These are phyloP conservation scores for Zasmidium citrigriseum DNA, from an alignment of 2,329 filamentous ascomycete genomes.

Conservation along the genomic window DNA sequence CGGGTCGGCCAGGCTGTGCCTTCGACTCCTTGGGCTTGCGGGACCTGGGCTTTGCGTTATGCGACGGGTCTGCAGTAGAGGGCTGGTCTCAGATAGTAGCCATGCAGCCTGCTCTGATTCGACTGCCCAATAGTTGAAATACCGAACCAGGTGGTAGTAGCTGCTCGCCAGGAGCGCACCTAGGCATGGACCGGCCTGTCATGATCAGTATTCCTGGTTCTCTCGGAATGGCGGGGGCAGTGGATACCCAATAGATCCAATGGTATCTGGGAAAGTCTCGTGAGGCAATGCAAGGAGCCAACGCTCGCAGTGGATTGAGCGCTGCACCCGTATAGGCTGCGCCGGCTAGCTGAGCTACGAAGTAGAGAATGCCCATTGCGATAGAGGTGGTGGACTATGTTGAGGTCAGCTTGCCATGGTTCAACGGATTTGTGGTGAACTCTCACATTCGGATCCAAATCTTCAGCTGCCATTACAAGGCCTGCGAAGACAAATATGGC, in stretches of 20 bases:
- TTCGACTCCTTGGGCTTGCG: not conserved
- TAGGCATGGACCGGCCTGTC: conserved; percentile 28
- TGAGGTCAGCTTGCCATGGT: too few species aligned
- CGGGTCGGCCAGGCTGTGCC: not conserved
- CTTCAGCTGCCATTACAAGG: not conserved
- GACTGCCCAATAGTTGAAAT: conserved; percentile 33
- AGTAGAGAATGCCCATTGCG: conserved; percentile 27
- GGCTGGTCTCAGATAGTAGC: not conserved
- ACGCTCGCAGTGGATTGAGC: conserved; percentile 36
- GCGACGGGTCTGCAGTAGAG: not conserved
- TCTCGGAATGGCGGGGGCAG: not conserved
- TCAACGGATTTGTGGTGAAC: too few species aligned
- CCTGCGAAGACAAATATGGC: not conserved
- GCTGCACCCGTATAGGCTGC: conserved; percentile 35
- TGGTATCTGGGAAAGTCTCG: conserved; percentile 31
- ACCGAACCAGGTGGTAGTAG: conserved; percentile 33
- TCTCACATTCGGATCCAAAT: too few species aligned
- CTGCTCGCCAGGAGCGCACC: conserved; percentile 30
- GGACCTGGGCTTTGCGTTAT: not conserved
- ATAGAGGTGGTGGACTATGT: conserved; percentile 19
- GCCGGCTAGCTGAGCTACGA: conserved; percentile 23
- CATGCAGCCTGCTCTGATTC: conserved; percentile 17
- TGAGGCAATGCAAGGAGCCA: conserved; percentile 32
- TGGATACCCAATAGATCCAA: conserved; percentile 32
- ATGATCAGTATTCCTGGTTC: conserved; percentile 6